Evolutionary conservation across 2,329 filamentous ascomycete genomes (phyloP).

Genomic region (Exophiala calicioides): DNA sequence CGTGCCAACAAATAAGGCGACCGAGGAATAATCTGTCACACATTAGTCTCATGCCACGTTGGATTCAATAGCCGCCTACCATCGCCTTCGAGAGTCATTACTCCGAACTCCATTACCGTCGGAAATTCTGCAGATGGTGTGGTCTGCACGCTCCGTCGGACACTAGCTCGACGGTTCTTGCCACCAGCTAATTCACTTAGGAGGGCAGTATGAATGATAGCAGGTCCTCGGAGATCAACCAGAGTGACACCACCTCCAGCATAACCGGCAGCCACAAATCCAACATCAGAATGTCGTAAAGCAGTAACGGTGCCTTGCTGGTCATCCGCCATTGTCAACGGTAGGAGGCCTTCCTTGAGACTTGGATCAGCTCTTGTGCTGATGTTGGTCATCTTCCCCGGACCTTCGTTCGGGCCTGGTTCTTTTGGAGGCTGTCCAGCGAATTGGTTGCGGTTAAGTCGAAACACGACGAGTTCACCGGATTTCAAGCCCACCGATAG

Average conservation of each 20-base stretch:
- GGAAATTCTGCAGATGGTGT: slow-evolving; percentile 67
- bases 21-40: slow-evolving; percentile 82
- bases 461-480: slow-evolving; percentile 84
- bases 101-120: slow-evolving; percentile 82
- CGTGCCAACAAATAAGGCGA: slow-evolving; percentile 88
- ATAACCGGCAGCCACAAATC: slow-evolving; percentile 85
- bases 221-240: slow-evolving; percentile 83
- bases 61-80: no score
- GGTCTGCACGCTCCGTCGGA: slow-evolving; percentile 47
- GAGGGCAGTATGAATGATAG: slow-evolving; percentile 74
- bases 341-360: slow-evolving; percentile 78
- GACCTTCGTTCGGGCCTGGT: slow-evolving; percentile 57
- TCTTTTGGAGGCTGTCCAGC: slow-evolving; percentile 58
- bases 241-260: slow-evolving; percentile 78
- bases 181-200: slow-evolving; percentile 76
- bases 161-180: slow-evolving; percentile 72
- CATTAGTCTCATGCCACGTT: no score
- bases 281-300: slow-evolving; percentile 83
- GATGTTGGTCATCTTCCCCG: slow-evolving; percentile 74
- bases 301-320: slow-evolving; percentile 78
- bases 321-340: slow-evolving; percentile 78
- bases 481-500: slow-evolving; percentile 76
- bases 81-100: slow-evolving; percentile 91
- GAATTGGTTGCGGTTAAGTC: slow-evolving; percentile 80
- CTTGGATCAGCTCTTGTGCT: slow-evolving; percentile 68